Conservation (phyloP, 768 basidiomycete genomes). For the Kwoniella newhampshirensis region DNA sequence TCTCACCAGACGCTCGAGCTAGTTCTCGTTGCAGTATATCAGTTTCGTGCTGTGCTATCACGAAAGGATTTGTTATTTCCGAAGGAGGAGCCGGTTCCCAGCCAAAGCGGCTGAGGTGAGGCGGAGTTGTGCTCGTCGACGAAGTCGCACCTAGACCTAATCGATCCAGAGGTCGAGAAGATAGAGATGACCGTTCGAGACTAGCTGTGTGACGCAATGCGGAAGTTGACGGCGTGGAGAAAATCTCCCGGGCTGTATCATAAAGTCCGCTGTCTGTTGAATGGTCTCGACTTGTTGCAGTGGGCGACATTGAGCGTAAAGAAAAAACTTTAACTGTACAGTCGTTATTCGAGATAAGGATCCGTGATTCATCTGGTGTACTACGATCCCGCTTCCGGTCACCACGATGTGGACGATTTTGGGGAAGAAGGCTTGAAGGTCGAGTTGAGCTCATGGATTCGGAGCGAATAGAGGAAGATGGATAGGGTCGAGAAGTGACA, state of each 20-base stretch:
- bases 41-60: conserved; percentile 8
- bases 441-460: conserved; percentile 12
- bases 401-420: background rate
- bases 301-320: conserved; percentile 48
- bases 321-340: conserved; percentile 76
- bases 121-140: background rate
- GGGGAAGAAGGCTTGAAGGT: conserved; percentile 5
- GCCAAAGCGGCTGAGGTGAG: conserved; percentile 5
- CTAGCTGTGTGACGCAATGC: background rate
- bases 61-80: conserved; percentile 6
- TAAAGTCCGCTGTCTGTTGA: background rate
- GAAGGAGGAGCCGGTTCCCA: conserved; percentile 3
- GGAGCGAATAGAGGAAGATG: conserved; percentile 1
- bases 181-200: background rate
- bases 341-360: conserved; percentile 85
- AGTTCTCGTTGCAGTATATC: conserved; percentile 16
- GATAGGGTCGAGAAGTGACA: conserved; percentile 20
- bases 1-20: conserved; percentile 8
- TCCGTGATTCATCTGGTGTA: conserved; percentile 68
- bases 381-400: conserved; percentile 55
- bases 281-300: background rate
- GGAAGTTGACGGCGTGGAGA: background rate
- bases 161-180: conserved; percentile 7
- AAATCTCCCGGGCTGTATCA: background rate
- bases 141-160: conserved; percentile 12